These are phyloP conservation scores for Xerocomellus chrysenteron DNA, from an alignment of 768 basidiomycete species.

Conservation along the genomic window DNA sequence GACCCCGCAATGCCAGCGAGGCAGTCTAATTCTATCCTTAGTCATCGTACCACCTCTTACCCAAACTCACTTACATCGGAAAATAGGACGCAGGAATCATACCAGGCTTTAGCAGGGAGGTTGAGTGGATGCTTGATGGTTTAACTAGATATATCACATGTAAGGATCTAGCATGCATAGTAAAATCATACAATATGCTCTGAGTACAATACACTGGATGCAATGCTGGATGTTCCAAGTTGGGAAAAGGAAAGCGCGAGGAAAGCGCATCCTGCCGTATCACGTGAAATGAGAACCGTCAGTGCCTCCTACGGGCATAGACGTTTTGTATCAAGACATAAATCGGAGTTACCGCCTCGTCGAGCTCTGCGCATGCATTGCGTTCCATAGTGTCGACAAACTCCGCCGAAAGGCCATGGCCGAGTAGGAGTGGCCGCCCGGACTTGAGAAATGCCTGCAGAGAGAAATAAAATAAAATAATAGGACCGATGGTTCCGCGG, in stretches of 20 bases:
- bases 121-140: neutral
- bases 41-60: too few species aligned
- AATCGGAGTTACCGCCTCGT: conserved; percentile 43
- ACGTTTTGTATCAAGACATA: conserved; percentile 61
- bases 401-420: conserved; percentile 54
- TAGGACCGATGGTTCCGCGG: neutral
- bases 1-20: neutral
- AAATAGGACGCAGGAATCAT: neutral
- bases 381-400: conserved; percentile 54
- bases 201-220: conserved; percentile 22
- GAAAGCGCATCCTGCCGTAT: neutral
- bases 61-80: too few species aligned
- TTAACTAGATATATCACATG: conserved; percentile 3
- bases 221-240: conserved; percentile 13
- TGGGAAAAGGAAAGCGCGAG: neutral
- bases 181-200: conserved; percentile 19
- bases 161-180: conserved; percentile 11
- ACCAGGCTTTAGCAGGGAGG: neutral
- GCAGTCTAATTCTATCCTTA: neutral
- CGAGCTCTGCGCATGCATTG: conserved; percentile 52
- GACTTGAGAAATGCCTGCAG: conserved; percentile 62
- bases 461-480: neutral
- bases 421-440: conserved; percentile 65
- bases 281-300: conserved; percentile 4
- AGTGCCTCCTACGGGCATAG: conserved; percentile 45